phyloP scores from a whole-genome alignment of 148 eudicot genomes.

The Euryodendron excelsum region DNA sequence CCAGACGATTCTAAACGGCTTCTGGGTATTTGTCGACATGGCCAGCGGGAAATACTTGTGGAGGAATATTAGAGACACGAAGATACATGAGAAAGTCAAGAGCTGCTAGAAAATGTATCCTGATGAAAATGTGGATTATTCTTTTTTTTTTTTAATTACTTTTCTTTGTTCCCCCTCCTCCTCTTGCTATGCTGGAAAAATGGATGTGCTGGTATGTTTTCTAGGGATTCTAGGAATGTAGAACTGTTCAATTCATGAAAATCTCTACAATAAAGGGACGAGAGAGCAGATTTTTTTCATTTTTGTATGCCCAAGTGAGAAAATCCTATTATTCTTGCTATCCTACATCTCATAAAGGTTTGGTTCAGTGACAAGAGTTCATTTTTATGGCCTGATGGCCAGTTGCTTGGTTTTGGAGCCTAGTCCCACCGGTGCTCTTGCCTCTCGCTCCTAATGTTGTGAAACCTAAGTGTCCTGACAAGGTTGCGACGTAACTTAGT shows the following conservation, averaged over 20 bases:
- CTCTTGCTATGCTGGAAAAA: not conserved
- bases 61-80: slow-evolving; percentile 55
- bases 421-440: no score
- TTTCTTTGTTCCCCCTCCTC: no score
- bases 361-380: no score
- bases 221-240: not conserved
- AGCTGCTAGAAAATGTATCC: slow-evolving; percentile 14
- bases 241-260: no score
- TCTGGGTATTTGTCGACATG: slow-evolving; percentile 75
- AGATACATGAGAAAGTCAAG: slow-evolving; percentile 33
- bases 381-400: no score
- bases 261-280: not conserved
- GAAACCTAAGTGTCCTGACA: no score
- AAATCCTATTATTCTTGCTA: no score
- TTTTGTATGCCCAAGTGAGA: not conserved
- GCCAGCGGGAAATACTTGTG: slow-evolving; percentile 77
- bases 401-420: no score
- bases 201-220: not conserved
- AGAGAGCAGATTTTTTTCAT: not conserved
- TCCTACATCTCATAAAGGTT: no score
- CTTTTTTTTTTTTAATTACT: not conserved
- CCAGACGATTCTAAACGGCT: slow-evolving; percentile 49
- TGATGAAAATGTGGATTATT: not conserved
- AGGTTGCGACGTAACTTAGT: no score
- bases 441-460: no score